These are phyloP conservation scores for Lotmaria passim DNA, from an alignment of 208 protist genomes.

Conservation along the genomic window DNA sequence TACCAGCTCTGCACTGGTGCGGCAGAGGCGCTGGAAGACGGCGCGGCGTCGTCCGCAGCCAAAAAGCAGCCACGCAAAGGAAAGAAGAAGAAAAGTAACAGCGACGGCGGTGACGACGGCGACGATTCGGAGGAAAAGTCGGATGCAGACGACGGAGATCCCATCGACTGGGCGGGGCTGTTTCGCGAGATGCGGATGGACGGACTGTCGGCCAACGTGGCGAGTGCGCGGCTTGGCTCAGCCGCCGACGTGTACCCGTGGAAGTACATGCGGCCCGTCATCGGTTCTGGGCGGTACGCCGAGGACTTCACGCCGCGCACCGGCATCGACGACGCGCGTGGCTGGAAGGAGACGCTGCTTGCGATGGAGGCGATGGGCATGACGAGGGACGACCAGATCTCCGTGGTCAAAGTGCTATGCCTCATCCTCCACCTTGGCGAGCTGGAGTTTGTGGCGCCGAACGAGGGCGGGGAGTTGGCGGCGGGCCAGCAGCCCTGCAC, in stretches of 20 bases:
- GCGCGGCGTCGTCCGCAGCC: not conserved
- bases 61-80: not conserved
- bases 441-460: conserved; percentile 77
- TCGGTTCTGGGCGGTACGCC: conserved; percentile 21
- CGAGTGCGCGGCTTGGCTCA: not conserved
- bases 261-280: conserved; percentile 26
- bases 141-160: not conserved
- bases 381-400: conserved; percentile 58
- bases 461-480: conserved; percentile 35
- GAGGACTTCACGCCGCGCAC: conserved; percentile 27
- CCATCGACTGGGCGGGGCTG: conserved; percentile 22
- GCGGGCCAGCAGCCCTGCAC: conserved; percentile 38
- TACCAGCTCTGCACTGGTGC: conserved; percentile 90
- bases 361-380: conserved; percentile 95
- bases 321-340: conserved; percentile 76
- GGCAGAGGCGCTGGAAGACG: conserved; percentile 15
- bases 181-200: conserved; percentile 35
- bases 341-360: conserved; percentile 74
- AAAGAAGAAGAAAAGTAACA: not conserved
- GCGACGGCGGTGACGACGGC: not conserved
- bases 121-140: no score
- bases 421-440: conserved; percentile 96
- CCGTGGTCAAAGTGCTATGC: conserved; percentile 86
- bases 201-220: not conserved
- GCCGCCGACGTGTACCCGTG: conserved; percentile 19